Evolutionary conservation across 73 alveolate genomes (phyloP).

Genomic region (Tetrahymena elliotti): DNA sequence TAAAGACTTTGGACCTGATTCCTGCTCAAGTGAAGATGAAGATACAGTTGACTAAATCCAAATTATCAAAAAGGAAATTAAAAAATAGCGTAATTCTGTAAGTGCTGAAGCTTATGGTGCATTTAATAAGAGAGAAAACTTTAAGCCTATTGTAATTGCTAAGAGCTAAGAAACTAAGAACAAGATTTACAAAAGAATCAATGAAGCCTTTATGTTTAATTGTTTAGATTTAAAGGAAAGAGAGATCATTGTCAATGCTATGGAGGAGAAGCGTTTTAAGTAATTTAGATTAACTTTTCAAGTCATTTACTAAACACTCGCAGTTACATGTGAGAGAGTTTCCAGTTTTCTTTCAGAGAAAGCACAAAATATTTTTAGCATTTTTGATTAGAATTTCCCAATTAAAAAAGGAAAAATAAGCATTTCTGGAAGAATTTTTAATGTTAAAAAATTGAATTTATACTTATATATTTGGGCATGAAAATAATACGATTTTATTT

Average conservation of each 20-base stretch:
- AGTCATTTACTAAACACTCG: not conserved
- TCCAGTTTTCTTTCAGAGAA: not conserved
- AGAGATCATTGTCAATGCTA: constrained; percentile 66
- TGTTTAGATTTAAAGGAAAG: constrained; percentile 54
- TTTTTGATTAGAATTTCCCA: not conserved
- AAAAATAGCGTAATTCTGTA: constrained; percentile 54
- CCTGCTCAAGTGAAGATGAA: constrained; percentile 18
- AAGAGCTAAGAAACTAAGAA: constrained; percentile 69
- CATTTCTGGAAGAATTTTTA: too few species aligned
- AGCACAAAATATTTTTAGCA: not conserved
- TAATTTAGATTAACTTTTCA: not conserved
- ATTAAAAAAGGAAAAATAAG: not conserved
- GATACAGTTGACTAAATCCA: constrained; percentile 31
- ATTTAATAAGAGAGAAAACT: constrained; percentile 82
- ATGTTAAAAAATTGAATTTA: too few species aligned
- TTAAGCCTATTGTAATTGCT: constrained; percentile 71
- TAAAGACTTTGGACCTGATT: not conserved
- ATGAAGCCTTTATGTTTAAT: constrained; percentile 53
- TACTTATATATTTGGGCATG: too few species aligned
- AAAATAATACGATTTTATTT: too few species aligned
- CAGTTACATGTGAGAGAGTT: too few species aligned
- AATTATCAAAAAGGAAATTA: constrained; percentile 19
- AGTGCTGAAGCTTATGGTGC: constrained; percentile 94
- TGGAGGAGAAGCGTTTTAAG: constrained; percentile 51
- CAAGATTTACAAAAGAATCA: constrained; percentile 43